Conservation (phyloP, 2,329 filamentous ascomycete species). For the Arthrobotrys entomopaga region DNA sequence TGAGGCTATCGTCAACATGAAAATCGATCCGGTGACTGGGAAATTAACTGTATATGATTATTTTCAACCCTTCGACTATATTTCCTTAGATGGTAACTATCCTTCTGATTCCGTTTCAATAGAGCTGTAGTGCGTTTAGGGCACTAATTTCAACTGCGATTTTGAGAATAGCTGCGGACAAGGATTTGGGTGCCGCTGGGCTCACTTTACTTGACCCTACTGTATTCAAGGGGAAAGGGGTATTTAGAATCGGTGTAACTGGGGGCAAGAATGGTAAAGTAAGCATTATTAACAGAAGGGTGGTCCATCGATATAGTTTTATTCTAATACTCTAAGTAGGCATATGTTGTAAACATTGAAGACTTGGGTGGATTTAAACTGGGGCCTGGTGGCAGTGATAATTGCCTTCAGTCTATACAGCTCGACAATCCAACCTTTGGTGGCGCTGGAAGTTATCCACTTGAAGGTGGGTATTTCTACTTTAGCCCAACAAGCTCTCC, state of each 20-base stretch:
- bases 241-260: slow-evolving; percentile 66
- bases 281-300: neutral
- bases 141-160: neutral
- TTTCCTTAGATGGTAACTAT: slow-evolving; percentile 60
- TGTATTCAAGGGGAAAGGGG: slow-evolving; percentile 64
- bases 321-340: slow-evolving; percentile 53
- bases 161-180: slow-evolving; percentile 63
- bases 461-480: slow-evolving; percentile 65
- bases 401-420: slow-evolving; percentile 61
- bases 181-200: slow-evolving; percentile 65
- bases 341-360: slow-evolving; percentile 63
- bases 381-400: slow-evolving; percentile 61
- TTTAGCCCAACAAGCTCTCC: slow-evolving; percentile 60
- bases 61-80: slow-evolving; percentile 69
- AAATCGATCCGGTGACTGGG: slow-evolving; percentile 60
- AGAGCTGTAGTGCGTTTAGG: no score
- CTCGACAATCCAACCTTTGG: slow-evolving; percentile 40
- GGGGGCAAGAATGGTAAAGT: slow-evolving; percentile 66
- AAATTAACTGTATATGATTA: slow-evolving; percentile 67
- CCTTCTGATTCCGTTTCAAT: no score
- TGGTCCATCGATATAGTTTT: neutral
- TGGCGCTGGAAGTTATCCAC: slow-evolving; percentile 62
- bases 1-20: slow-evolving; percentile 64
- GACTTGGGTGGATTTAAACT: slow-evolving; percentile 64
- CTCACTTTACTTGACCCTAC: slow-evolving; percentile 64